These are phyloP conservation scores for Juglanconis juglandina DNA, from an alignment of 2,329 filamentous ascomycete species.

Conservation along the genomic window DNA sequence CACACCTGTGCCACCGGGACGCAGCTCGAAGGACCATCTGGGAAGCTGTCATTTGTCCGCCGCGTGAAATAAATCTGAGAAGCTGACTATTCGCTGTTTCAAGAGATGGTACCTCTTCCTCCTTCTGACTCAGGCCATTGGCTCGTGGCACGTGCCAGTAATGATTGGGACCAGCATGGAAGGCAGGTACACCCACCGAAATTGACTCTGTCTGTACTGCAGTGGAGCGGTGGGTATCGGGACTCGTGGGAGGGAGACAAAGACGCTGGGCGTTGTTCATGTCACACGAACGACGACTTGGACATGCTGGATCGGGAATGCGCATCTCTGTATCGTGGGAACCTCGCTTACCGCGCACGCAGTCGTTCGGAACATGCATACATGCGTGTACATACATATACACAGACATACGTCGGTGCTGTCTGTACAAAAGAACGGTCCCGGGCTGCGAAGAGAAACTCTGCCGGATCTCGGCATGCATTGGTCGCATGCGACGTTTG, in stretches of 20 bases:
- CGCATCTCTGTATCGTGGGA: constrained; percentile 11
- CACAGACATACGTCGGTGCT: neutral
- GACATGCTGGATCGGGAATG: constrained; percentile 10
- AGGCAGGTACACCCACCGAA: neutral
- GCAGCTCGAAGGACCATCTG: neutral
- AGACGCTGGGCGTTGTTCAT: neutral
- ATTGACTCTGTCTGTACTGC: constrained; percentile 25
- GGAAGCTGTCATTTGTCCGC: constrained; percentile 12
- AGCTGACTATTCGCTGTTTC: neutral
- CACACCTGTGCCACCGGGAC: neutral
- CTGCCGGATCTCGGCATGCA: constrained; percentile 9
- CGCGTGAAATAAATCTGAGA: neutral
- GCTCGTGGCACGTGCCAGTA: neutral
- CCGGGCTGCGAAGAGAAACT: neutral
- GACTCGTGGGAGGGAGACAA: neutral
- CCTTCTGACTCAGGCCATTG: neutral
- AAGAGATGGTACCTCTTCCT: neutral
- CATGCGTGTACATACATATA: neutral
- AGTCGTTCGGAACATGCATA: neutral
- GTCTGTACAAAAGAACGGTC: neutral
- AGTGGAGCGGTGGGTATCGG: neutral
- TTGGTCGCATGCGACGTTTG: constrained; percentile 10
- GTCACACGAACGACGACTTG: neutral
- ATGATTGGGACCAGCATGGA: neutral
- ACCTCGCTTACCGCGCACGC: constrained; percentile 14